These are phyloP conservation scores for Xylogone sp. DNA, from an alignment of 2,329 filamentous ascomycete species.

Conservation along the genomic window DNA sequence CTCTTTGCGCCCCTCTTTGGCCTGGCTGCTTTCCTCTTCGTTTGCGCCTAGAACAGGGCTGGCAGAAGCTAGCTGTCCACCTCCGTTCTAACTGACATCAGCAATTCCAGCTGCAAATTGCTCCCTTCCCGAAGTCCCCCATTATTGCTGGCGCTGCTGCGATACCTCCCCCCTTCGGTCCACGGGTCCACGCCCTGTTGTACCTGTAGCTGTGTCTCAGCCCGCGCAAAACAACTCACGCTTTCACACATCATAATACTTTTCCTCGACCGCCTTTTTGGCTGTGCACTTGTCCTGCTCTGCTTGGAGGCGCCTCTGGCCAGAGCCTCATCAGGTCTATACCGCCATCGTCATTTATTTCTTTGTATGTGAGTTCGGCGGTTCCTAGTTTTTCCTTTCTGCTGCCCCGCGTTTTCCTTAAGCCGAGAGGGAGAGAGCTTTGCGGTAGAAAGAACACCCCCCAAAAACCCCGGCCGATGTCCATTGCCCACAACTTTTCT, in stretches of 20 bases:
- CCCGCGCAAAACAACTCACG: not conserved
- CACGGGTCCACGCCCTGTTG: not conserved
- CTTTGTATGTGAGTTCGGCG: not conserved
- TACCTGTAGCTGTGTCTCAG: not conserved
- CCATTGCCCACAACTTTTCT: no score
- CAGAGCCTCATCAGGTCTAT: no score
- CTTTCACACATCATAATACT: not conserved
- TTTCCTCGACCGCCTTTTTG: not conserved
- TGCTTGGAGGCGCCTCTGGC: not conserved
- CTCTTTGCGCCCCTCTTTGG: no score
- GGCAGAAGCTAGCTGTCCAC: no score
- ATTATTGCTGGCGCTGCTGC: no score
- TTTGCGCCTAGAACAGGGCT: no score
- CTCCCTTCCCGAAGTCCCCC: no score
- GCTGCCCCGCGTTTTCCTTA: not conserved
- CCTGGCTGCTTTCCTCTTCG: no score
- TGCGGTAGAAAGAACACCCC: not conserved
- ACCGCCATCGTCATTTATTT: not conserved
- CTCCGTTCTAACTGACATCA: no score
- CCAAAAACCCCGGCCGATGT: no score
- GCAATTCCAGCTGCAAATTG: no score
- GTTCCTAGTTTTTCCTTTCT: not conserved
- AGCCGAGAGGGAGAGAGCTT: not conserved
- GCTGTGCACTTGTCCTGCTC: not conserved
- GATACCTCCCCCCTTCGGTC: no score